Conservation (phyloP, 2,329 filamentous ascomycete species). For the Fusarium sp. region DNA sequence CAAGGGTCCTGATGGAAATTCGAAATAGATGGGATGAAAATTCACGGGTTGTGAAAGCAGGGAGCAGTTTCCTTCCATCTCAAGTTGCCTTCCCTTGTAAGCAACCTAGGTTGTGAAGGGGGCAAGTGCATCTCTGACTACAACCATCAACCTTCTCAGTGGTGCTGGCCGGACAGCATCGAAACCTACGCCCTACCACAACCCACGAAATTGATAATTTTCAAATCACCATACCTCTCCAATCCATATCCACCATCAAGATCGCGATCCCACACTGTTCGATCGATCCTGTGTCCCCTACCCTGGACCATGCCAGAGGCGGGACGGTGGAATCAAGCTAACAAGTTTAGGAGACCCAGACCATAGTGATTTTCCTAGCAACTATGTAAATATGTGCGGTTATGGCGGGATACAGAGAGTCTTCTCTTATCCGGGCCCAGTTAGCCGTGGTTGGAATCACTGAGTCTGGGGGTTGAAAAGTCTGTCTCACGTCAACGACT, state of each 20-base stretch:
- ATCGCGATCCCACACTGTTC: constrained; percentile 16
- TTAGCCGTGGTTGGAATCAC: not conserved
- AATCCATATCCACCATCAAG: constrained; percentile 10
- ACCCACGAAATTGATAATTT: constrained; percentile 11
- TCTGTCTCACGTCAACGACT: not conserved
- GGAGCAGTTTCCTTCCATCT: not conserved
- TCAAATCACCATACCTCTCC: constrained; percentile 5
- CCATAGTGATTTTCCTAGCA: not conserved
- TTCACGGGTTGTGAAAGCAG: not conserved
- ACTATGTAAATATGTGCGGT: not conserved
- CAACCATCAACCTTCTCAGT: not conserved
- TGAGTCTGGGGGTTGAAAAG: not conserved
- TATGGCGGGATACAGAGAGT: not conserved
- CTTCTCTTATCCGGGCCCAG: not conserved
- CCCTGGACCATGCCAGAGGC: constrained; percentile 6
- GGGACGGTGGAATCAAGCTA: constrained; percentile 7
- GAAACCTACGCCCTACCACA: constrained; percentile 11
- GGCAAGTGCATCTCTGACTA: not conserved
- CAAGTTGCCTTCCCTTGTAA: not conserved
- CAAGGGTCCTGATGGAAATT: not conserved
- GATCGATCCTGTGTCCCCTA: constrained; percentile 22
- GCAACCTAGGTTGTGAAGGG: not conserved
- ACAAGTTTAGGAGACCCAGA: not conserved
- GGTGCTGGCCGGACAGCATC: not conserved
- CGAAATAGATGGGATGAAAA: not conserved